Percentiles rank a stretch among this genome's conserved stretches.
These are phyloP conservation scores for Microbotryum saponariae DNA, from an alignment of 1,284 basidiomycete genomes.

Conservation along the genomic window DNA sequence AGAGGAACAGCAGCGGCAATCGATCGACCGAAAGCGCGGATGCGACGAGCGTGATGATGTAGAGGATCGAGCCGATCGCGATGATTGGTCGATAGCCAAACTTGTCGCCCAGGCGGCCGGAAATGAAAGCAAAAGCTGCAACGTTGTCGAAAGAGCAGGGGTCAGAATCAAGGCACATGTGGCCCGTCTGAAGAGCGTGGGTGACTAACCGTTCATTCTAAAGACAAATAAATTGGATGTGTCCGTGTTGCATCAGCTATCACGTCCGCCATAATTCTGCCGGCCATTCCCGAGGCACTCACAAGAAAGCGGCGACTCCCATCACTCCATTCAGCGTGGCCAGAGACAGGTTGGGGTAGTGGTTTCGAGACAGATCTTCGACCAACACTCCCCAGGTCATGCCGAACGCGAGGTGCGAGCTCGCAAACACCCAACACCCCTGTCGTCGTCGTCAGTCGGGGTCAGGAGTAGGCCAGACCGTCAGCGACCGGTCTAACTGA, in stretches of 20 bases:
- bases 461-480: too few species aligned
- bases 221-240: too few species aligned
- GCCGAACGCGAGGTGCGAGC: conserved; percentile 6
- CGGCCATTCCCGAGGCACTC: too few species aligned
- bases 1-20: conserved; percentile 24
- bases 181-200: too few species aligned
- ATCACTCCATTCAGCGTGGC: conserved; percentile 13
- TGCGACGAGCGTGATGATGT: conserved; percentile 15
- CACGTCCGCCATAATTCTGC: too few species aligned
- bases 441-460: too few species aligned
- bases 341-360: conserved; percentile 4
- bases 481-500: too few species aligned
- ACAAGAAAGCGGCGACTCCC: background rate
- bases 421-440: too few species aligned
- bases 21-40: conserved; percentile 8
- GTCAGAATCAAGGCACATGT: too few species aligned
- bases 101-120: conserved; percentile 25
- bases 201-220: too few species aligned
- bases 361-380: background rate
- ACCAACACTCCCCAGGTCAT: conserved; percentile 20
- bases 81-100: conserved; percentile 15
- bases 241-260: too few species aligned
- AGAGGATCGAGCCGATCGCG: conserved; percentile 10
- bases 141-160: background rate
- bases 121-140: conserved; percentile 11